Evolutionary conservation across 2,329 filamentous ascomycete species (phyloP), one percentile per base, ranked within the genome.

Genomic region (Aspergillus sp.): DNA sequence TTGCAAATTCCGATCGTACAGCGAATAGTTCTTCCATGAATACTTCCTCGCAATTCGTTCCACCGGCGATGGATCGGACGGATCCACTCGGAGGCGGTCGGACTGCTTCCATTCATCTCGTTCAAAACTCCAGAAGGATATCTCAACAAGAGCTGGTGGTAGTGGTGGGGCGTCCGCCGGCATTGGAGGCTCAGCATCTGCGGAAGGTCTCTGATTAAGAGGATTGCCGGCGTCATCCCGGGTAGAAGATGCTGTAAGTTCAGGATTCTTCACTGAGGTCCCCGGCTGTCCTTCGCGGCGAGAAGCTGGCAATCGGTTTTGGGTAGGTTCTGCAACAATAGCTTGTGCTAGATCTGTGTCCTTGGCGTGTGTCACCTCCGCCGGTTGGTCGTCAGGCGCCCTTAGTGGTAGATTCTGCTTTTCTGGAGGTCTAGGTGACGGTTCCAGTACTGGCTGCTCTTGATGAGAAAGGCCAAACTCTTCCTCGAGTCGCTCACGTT

Each of bases 1-100:
- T 15, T 38, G 15, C n/a, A 39, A n/a, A 28, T 42, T 26, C 15
- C 11, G n/a, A 35, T 40, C 20, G 22, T 43, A 43, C 12, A 43
- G 32, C 15, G 33, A 40, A 33, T 40, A 39, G 12, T 35, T 22
- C 13, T 43, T 43, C 38, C 15, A 32, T 29, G 28, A 33, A 37
- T 43, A 43, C 24, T 43, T 43, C 16, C 32, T n/a, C 7, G 32
- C 29, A 13, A 38, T 15, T 35, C 26, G 15, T 26, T 40, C 35
- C 19, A 43, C 20, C n/a, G 16, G 31, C 26, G 32, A 40, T 31
- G 26, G 33, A 36, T 43, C 27, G 7, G 24, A 35, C n/a, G 26
- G 33, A 34, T 43, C 26, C n/a, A 41, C 27, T 10, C 3, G 19
- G 31, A 43, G 35, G 30, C 24, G 19, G 28, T 43, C 29, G 24